Evolutionary conservation across 192 early-diverging fungal species (phyloP).

Genomic region (Pilobolus umbonatus): DNA sequence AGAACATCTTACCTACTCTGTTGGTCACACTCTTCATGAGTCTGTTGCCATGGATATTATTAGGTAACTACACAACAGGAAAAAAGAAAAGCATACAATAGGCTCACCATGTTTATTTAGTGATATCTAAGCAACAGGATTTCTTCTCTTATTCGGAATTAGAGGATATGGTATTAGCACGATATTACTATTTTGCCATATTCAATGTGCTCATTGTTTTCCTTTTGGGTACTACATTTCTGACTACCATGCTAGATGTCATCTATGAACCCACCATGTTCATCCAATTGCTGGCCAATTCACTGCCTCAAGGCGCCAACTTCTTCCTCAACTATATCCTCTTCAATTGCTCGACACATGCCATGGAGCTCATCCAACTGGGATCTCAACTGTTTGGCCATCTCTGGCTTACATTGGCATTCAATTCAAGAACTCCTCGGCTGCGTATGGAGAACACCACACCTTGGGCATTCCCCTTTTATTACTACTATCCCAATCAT

Average conservation of each 20-base stretch:
- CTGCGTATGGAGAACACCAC: constrained; percentile 37
- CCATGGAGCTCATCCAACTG: constrained; percentile 53
- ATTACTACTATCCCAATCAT: constrained; percentile 58
- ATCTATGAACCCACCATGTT: constrained; percentile 48
- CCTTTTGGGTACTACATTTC: constrained; percentile 49
- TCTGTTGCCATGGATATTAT: constrained; percentile 50
- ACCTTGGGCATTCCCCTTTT: constrained; percentile 57
- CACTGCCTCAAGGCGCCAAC: constrained; percentile 51
- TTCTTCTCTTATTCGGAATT: constrained; percentile 53
- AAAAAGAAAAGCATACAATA: too few relatives aligned
- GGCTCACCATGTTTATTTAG: constrained; percentile 19
- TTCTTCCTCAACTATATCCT: constrained; percentile 60
- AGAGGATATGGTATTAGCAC: constrained; percentile 48
- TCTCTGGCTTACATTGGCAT: constrained; percentile 38
- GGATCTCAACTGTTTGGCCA: constrained; percentile 53
- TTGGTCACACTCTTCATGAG: constrained; percentile 50
- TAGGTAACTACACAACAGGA: constrained; percentile 32
- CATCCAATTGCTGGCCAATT: constrained; percentile 42
- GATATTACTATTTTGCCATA: constrained; percentile 58
- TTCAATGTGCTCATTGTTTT: constrained; percentile 64
- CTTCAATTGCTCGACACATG: constrained; percentile 55
- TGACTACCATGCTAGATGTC: constrained; percentile 44
- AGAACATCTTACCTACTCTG: constrained; percentile 55
- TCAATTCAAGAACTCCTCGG: constrained; percentile 51
- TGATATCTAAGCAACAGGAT: constrained; percentile 53